Evolutionary conservation across 2,329 filamentous ascomycete species (phyloP).

Genomic region (Hypoxylon sp.): DNA sequence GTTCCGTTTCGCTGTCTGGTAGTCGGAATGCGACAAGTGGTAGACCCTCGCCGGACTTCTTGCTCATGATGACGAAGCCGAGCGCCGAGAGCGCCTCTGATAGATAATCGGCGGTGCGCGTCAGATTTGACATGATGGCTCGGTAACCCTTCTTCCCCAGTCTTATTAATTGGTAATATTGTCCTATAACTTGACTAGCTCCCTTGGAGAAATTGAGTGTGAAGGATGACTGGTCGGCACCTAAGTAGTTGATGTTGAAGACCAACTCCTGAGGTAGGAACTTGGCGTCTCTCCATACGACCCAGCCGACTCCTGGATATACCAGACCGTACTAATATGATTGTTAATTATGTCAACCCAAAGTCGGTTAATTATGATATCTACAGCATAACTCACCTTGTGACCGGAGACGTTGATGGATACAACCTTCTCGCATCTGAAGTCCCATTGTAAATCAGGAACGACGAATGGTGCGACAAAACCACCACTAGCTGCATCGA

Average conservation of each 20-base stretch:
- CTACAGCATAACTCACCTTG: constrained; percentile 67
- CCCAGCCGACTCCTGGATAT: constrained; percentile 95
- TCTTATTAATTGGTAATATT: constrained; percentile 97
- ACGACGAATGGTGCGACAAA: constrained; percentile 94
- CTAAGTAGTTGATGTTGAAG: constrained; percentile 99
- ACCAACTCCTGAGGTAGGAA: constrained; percentile 91
- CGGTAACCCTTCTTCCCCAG: constrained; percentile 94
- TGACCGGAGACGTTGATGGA: constrained; percentile 96
- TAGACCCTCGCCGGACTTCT: constrained; percentile 81
- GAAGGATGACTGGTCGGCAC: constrained; percentile 94
- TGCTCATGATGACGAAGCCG: constrained; percentile 90
- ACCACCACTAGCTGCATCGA: constrained; percentile 92
- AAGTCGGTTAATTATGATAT: neutral
- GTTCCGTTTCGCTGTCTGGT: constrained; percentile 54
- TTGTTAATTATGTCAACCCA: constrained; percentile 8
- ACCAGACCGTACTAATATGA: constrained; percentile 69
- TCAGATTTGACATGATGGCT: constrained; percentile 94
- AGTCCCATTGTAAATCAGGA: constrained; percentile 90
- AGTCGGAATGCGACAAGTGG: constrained; percentile 93
- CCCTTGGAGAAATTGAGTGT: constrained; percentile 98
- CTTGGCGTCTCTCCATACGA: constrained; percentile 87
- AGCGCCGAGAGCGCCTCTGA: constrained; percentile 78
- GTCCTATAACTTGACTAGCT: constrained; percentile 92
- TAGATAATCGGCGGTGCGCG: constrained; percentile 90
- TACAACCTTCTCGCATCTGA: constrained; percentile 87